phyloP scores from a whole-genome alignment of 306 rosid species.

The Abrus precatorius region DNA sequence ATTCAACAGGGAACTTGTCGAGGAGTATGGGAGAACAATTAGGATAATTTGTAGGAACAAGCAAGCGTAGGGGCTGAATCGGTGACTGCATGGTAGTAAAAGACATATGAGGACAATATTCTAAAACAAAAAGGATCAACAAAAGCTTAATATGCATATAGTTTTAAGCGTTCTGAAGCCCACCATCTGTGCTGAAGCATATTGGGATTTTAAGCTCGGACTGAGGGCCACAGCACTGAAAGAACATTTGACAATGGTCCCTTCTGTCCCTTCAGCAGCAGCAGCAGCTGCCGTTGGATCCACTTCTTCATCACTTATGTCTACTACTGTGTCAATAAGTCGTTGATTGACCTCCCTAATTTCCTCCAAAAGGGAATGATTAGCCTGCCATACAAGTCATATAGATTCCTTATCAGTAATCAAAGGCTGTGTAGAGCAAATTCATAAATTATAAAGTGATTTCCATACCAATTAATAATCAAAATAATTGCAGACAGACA shows the following conservation, averaged over 20 bases:
- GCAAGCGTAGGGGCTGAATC: conserved; percentile 93
- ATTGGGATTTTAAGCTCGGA: conserved; percentile 86
- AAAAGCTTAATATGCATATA: not conserved
- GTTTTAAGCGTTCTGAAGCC: conserved; percentile 42
- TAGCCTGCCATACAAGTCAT: conserved; percentile 70
- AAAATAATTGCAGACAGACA: not conserved
- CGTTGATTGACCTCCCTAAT: conserved; percentile 89
- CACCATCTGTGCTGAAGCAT: conserved; percentile 89
- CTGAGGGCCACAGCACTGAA: conserved; percentile 94
- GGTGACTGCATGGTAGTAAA: conserved; percentile 82
- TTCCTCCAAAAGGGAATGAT: conserved; percentile 91
- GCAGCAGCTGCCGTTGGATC: conserved; percentile 83
- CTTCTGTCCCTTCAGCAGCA: conserved; percentile 83
- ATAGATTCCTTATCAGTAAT: conserved; percentile 38
- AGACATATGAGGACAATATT: conserved; percentile 44
- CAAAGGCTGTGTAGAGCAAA: conserved; percentile 24
- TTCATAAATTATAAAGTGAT: conserved; percentile 16
- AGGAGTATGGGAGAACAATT: conserved; percentile 88
- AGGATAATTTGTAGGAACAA: conserved; percentile 96
- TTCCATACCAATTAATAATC: not conserved
- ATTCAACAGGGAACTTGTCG: conserved; percentile 92
- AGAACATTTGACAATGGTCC: conserved; percentile 93
- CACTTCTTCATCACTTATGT: conserved; percentile 84
- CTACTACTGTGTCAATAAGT: conserved; percentile 92
- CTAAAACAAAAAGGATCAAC: not conserved